Base-by-base conservation (phyloP, 2,329 filamentous ascomycete species). In the Botrytis hyacinthi region DNA sequence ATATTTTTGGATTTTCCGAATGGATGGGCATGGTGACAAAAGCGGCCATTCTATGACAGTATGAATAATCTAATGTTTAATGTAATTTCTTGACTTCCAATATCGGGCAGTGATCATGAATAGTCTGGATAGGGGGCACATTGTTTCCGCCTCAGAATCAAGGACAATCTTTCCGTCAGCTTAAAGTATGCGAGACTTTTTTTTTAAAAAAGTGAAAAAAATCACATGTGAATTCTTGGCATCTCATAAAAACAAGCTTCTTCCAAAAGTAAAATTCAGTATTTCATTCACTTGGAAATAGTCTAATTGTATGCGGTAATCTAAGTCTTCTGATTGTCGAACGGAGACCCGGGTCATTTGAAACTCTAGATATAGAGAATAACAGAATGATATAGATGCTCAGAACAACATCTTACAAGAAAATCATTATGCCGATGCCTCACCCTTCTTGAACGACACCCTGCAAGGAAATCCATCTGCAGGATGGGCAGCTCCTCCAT, bases 381-480 rank as follows among this genome's bases (percentile, higher is more conserved):
- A 18, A 18, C 2, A 7, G 18, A 29, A 29, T 57, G 14, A 18
- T 29, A 3, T 16, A n/a, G 26, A n/a, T 51, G 10, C 26, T 57
- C 6, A 29, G 14, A 2, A 14, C 51, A 18, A 18, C 16, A 3
- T 1, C 57, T 26, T 60, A 1, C 57, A 60, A 32, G 20, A 0
- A 22, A 68, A 40, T 29, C 20, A 57, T 9, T 18, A 35, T 14
- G 35, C 16, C 37, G 46, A 40, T 57, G 12, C 4, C n/a, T 46
- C 9, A 20, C n/a, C 37, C 54, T 70, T 62, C 14, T 40, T 70
- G n/a, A 70, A 62, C 1, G 1, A 20, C 12, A 73, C 54, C 22
- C 71, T 73, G 54, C 54, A 73, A 70, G 71, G 71, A 63, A 73
- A 70, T 16, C 59, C 37, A 63, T 73, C 66, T 16, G 65, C 71